A percentile compares a stretch with the other conserved stretches of the same genome.
Evolutionary conservation across 495 filamentous ascomycete species (phyloP).

Genomic region (Annulohypoxylon bovei): DNA sequence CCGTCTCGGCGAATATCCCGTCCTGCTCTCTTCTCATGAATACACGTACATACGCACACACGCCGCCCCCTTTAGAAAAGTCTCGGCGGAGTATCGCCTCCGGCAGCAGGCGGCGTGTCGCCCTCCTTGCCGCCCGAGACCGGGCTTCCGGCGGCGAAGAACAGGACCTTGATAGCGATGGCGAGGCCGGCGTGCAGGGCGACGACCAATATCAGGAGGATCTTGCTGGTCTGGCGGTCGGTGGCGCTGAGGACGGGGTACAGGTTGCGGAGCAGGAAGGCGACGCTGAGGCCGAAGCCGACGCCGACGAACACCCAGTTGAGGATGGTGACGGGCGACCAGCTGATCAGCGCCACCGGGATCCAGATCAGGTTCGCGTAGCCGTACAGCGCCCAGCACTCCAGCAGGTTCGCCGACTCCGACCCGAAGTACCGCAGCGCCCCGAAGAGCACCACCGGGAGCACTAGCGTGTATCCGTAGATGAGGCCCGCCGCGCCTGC

Average conservation of each 20-base stretch:
- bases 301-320: slow-evolving; percentile 95
- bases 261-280: slow-evolving; percentile 90
- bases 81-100: slow-evolving; percentile 21
- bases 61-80: slow-evolving; percentile 31
- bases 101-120: slow-evolving; percentile 33
- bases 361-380: slow-evolving; percentile 98
- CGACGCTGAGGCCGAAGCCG: slow-evolving; percentile 85
- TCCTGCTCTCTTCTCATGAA: background rate
- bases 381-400: slow-evolving; percentile 93
- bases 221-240: slow-evolving; percentile 88
- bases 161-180: slow-evolving; percentile 92
- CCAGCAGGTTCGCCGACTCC: slow-evolving; percentile 86
- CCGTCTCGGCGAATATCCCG: background rate
- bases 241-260: slow-evolving; percentile 94
- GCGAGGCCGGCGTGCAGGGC: slow-evolving; percentile 86
- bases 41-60: background rate
- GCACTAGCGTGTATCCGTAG: slow-evolving; percentile 89
- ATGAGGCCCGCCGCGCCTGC: slow-evolving; percentile 85
- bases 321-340: slow-evolving; percentile 81
- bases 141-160: slow-evolving; percentile 87
- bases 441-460: slow-evolving; percentile 88
- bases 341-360: slow-evolving; percentile 88
- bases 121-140: slow-evolving; percentile 57
- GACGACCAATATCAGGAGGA: slow-evolving; percentile 84
- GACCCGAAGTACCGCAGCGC: slow-evolving; percentile 92